Conservation (phyloP, 2,329 filamentous ascomycete genomes). For the Sporothrix protearum region DNA sequence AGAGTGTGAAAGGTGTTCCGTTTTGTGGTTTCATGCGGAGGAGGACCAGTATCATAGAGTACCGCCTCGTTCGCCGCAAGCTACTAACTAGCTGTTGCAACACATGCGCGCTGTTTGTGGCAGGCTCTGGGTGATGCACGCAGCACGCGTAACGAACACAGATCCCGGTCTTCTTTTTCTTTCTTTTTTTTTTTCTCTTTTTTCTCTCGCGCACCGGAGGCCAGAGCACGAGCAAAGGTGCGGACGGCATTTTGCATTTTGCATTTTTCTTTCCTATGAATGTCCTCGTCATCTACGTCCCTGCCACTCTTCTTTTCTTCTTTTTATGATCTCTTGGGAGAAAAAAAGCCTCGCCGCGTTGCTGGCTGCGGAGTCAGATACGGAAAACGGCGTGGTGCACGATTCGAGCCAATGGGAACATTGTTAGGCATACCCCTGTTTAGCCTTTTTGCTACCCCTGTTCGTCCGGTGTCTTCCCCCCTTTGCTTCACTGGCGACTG, state of each 20-base stretch:
- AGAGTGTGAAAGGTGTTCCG: neutral
- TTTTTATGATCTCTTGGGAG: neutral
- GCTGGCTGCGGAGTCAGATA: slow-evolving; percentile 18
- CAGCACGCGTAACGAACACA: slow-evolving; percentile 11
- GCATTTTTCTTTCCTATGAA: neutral
- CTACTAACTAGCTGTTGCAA: neutral
- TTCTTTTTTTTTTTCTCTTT: no score
- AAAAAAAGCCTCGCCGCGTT: neutral
- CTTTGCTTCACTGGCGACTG: neutral
- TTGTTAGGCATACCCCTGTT: slow-evolving; percentile 3
- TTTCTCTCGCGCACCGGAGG: no score
- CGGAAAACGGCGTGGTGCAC: neutral
- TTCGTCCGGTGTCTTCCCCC: slow-evolving; percentile 11
- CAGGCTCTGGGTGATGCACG: neutral
- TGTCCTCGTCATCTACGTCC: neutral
- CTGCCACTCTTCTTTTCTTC: neutral
- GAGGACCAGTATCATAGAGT: neutral
- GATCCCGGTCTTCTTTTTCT: slow-evolving; percentile 9
- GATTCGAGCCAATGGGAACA: slow-evolving; percentile 14
- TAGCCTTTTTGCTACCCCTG: slow-evolving; percentile 22
- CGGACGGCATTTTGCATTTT: neutral
- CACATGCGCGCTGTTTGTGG: slow-evolving; percentile 3
- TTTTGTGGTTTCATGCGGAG: neutral
- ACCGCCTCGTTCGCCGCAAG: neutral
- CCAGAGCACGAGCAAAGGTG: neutral